phyloP scores from a whole-genome alignment of 352 stramenopile genomes.

The Phytophthora ohioensis region DNA sequence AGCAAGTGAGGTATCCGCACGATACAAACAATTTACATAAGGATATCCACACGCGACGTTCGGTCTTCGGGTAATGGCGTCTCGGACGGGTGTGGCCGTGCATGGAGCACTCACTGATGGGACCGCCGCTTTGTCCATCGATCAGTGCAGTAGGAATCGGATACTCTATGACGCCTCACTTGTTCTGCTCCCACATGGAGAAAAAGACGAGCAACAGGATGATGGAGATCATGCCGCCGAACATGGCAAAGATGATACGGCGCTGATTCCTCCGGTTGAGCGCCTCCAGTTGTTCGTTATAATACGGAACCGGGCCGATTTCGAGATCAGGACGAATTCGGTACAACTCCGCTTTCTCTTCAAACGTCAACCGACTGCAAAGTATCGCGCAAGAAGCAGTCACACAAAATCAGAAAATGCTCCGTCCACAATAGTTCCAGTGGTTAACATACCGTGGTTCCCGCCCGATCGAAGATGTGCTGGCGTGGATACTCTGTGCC shows the following conservation, averaged over 20 bases:
- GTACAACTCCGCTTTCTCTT: constrained; percentile 88
- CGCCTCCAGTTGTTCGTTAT: constrained; percentile 65
- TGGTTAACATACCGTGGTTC: constrained; percentile 52
- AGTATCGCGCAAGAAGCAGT: constrained; percentile 20
- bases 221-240: constrained; percentile 74
- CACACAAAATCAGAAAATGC: constrained; percentile 11
- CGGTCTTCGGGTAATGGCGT: neutral
- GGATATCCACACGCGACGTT: constrained; percentile 23
- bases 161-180: constrained; percentile 33
- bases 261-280: constrained; percentile 68
- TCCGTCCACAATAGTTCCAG: neutral
- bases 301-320: constrained; percentile 68
- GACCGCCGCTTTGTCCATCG: too few species aligned
- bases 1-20: constrained; percentile 17
- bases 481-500: constrained; percentile 46
- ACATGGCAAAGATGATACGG: constrained; percentile 77
- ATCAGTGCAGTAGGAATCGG: constrained; percentile 13
- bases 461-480: constrained; percentile 49
- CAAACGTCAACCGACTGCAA: constrained; percentile 68
- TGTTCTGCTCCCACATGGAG: constrained; percentile 54
- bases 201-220: constrained; percentile 79
- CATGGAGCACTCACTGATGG: too few species aligned
- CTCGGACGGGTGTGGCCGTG: too few species aligned
- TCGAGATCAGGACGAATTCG: constrained; percentile 83
- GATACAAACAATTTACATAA: constrained; percentile 37